Evolutionary conservation across 176 grass and related monocot species (phyloP), one percentile per base, ranked within the genome.

Genomic region (Phyllostachys edulis): DNA sequence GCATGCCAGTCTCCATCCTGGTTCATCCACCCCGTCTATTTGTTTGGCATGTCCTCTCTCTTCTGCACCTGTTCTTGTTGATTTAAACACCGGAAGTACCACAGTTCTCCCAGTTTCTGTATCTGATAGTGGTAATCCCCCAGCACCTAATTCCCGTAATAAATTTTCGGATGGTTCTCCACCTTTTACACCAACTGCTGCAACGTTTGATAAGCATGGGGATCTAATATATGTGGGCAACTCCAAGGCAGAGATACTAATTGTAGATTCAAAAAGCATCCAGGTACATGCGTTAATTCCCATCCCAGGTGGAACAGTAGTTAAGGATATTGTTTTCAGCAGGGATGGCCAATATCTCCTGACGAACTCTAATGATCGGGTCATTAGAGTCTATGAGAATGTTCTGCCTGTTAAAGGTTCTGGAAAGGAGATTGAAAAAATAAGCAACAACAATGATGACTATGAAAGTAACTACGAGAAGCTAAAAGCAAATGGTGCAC

Each of bases 301-400:
- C 17, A 92, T 94, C 61, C 88, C 96, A 73, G 91, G 93, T 45
- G 91, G 88, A 49, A 86, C 91, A 45, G 90, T 96, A 45, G 94
- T 99, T 79, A 99, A 99, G 83, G 96, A 99, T 85, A 94, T 99
- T 81, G 90, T 89, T 85, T 96, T 99, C 79, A 96, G 93, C 81
- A 84, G 91, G 73, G 92, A 90, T 70, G 93, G 96, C 18, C 91
- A 90, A 78, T 99, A 94, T 89, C 86, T 96, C 27, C 81, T 99
- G 47, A 94, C 96, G 5, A 99, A 99, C 80, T 99, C 96, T 73
- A 99, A 96, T 83, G 96, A 99, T 86, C 85, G 96, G 60, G 93
- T 99, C 57, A 96, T 96, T 80, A 92, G 96, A 88, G 89, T 99
- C 44, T 99, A 90, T 74, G 78, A 88, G 61, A 99, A 96, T 83